Percentiles rank a stretch among this genome's conserved stretches.
phyloP scores from a whole-genome alignment of 2,329 filamentous ascomycete species.

The Lasiodiplodia theobromae region DNA sequence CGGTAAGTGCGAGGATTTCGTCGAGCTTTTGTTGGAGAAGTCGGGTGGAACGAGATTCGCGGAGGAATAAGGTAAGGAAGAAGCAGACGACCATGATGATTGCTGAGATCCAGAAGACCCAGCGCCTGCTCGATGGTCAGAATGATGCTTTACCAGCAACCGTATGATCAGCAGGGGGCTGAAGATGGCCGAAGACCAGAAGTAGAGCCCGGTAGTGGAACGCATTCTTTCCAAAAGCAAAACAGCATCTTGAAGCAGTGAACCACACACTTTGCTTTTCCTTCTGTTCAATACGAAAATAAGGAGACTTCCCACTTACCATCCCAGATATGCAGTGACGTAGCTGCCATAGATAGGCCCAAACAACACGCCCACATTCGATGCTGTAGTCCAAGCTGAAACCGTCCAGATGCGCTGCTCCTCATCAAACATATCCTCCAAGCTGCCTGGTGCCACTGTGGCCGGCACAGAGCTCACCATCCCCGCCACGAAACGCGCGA shows the following conservation, averaged over 20 bases:
- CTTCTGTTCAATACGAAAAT: background rate
- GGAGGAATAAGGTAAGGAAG: constrained; percentile 13
- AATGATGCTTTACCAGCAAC: background rate
- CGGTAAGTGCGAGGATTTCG: background rate
- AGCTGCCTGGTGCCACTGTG: constrained; percentile 19
- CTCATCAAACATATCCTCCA: constrained; percentile 21
- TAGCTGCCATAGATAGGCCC: constrained; percentile 25
- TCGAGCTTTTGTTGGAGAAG: constrained; percentile 26
- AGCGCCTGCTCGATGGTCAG: constrained; percentile 18
- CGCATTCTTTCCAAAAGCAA: background rate
- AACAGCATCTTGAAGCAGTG: background rate
- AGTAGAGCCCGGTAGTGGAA: background rate
- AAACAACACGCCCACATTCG: constrained; percentile 19
- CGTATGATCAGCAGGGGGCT: background rate
- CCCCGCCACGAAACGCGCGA: constrained; percentile 11
- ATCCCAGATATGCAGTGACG: constrained; percentile 7
- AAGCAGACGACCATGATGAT: constrained; percentile 20
- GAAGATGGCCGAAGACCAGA: background rate
- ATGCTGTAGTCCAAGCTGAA: constrained; percentile 19
- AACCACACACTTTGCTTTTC: background rate
- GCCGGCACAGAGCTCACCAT: constrained; percentile 15
- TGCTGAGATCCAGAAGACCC: constrained; percentile 24
- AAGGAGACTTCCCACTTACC: background rate
- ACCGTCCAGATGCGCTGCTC: constrained; percentile 22
- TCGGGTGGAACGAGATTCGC: constrained; percentile 8